Conservation (phyloP, 2,329 filamentous ascomycete genomes). For the Alternaria sp. region DNA sequence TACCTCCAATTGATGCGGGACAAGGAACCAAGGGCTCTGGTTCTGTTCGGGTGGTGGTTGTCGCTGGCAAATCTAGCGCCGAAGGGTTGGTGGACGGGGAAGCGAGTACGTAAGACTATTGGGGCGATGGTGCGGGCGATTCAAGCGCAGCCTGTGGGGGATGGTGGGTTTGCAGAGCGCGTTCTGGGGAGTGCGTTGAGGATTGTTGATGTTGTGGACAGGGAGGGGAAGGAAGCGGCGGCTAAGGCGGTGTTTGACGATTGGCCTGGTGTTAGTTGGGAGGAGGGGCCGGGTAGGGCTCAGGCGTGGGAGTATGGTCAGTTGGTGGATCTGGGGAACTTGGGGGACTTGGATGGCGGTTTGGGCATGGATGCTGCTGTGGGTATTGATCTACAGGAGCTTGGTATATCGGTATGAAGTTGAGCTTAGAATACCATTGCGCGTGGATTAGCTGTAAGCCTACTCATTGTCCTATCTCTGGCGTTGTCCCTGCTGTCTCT, state of each 20-base stretch:
- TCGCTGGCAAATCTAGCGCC: conserved; percentile 31
- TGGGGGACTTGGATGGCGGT: not conserved
- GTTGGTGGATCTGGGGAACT: conserved; percentile 6
- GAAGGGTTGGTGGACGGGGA: conserved; percentile 33
- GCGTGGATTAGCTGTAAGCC: not conserved
- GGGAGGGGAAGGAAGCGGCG: conserved; percentile 25
- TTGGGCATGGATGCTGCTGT: not conserved
- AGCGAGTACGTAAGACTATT: conserved; percentile 20
- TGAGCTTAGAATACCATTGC: too few relatives aligned
- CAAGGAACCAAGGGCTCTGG: conserved; percentile 34
- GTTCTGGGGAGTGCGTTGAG: conserved; percentile 29
- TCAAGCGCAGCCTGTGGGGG: conserved; percentile 7
- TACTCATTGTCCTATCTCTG: not conserved
- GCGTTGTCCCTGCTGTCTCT: not conserved
- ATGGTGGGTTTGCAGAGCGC: conserved; percentile 14
- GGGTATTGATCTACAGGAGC: not conserved
- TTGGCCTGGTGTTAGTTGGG: conserved; percentile 37
- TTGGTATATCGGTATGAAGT: not conserved
- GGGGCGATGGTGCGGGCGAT: conserved; percentile 29
- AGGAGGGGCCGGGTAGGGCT: conserved; percentile 29
- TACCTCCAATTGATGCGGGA: conserved; percentile 32
- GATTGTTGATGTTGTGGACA: conserved; percentile 19
- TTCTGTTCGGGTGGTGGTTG: conserved; percentile 40
- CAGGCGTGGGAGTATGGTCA: conserved; percentile 26
- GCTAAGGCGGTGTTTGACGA: conserved; percentile 33